A percentile compares a stretch with the other conserved stretches of the same genome.
Evolutionary conservation across 257 asterid genomes (phyloP).

Genomic region (Orobanche coerulescens): DNA sequence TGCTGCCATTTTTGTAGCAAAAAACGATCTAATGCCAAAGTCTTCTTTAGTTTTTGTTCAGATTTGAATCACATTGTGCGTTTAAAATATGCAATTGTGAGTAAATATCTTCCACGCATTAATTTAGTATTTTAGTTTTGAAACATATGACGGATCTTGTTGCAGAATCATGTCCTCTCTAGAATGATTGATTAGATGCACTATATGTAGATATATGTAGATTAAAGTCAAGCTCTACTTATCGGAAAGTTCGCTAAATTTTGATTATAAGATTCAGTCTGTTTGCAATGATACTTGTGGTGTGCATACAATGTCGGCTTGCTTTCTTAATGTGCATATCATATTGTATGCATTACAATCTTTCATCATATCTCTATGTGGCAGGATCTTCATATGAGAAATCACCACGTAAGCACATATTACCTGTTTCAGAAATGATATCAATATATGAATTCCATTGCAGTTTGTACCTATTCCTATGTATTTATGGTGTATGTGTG

Average conservation of each 20-base stretch:
- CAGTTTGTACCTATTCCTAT: not conserved
- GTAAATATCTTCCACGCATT: not conserved
- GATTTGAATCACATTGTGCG: too few species aligned
- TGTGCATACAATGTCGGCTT: not conserved
- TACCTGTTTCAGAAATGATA: not conserved
- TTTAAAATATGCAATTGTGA: too few species aligned
- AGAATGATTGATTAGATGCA: not conserved
- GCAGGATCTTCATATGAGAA: not conserved
- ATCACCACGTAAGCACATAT: not conserved
- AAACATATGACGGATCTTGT: not conserved
- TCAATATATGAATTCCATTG: not conserved
- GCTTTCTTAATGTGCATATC: not conserved
- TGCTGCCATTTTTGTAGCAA: not conserved
- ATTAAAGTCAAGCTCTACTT: not conserved
- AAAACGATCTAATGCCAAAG: not conserved
- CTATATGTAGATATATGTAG: not conserved
- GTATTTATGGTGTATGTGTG: too few species aligned
- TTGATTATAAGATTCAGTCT: not conserved
- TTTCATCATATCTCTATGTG: not conserved
- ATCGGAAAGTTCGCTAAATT: not conserved
- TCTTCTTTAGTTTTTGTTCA: too few species aligned
- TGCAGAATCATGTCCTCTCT: not conserved
- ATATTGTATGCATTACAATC: not conserved
- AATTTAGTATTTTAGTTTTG: not conserved
- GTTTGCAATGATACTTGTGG: not conserved